phyloP scores from a whole-genome alignment of 2,329 filamentous ascomycete species.

The Aspergillus brasiliensis region DNA sequence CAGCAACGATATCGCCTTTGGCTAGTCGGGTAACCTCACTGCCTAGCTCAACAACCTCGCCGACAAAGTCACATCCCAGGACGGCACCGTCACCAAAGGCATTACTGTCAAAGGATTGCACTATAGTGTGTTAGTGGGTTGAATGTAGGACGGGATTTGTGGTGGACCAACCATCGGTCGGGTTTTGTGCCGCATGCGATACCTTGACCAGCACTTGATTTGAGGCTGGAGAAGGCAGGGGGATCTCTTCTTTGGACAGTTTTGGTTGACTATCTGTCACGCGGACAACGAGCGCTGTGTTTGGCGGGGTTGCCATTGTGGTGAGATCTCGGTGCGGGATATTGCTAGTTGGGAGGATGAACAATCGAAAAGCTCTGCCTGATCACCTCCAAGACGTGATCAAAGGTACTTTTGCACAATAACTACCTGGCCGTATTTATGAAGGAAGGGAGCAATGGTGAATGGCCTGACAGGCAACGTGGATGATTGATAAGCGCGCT shows the following conservation, averaged over 20 bases:
- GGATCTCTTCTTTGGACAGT: slow-evolving; percentile 15
- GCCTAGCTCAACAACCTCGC: slow-evolving; percentile 36
- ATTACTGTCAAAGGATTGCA: slow-evolving; percentile 39
- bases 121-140: slow-evolving; percentile 10
- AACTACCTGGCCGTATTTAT: no score
- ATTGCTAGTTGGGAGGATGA: no score
- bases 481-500: no score
- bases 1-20: slow-evolving; percentile 38
- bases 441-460: no score
- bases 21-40: slow-evolving; percentile 28
- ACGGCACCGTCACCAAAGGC: slow-evolving; percentile 39
- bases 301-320: neutral
- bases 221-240: slow-evolving; percentile 9
- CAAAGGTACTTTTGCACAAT: no score
- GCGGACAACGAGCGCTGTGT: slow-evolving; percentile 19
- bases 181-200: slow-evolving; percentile 28
- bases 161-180: slow-evolving; percentile 22
- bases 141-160: neutral
- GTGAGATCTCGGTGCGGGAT: no score
- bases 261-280: slow-evolving; percentile 7
- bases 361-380: no score
- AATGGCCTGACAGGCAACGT: no score
- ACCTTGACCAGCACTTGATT: slow-evolving; percentile 28
- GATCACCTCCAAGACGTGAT: no score
- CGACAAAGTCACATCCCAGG: slow-evolving; percentile 38